Conservation (phyloP, 805 yeast species). For the Candida nanaspora region DNA sequence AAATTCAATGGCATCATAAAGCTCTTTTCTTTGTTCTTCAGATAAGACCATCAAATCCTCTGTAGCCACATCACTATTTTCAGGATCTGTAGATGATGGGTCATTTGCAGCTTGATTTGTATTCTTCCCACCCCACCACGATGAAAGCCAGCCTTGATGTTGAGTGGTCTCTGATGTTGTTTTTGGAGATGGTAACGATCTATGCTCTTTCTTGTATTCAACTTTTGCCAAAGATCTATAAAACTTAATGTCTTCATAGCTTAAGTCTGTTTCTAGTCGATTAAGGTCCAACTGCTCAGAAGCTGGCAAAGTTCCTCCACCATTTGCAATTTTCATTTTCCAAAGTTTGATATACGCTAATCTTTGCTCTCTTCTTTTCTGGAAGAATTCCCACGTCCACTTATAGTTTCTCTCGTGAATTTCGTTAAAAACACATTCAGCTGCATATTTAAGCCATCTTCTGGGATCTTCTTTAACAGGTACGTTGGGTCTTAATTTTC, state of each 20-base stretch:
- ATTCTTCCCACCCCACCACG: conserved; percentile 51
- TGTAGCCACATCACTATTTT: conserved; percentile 8
- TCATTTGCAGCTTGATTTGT: conserved; percentile 5
- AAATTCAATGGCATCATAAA: conserved; percentile 89
- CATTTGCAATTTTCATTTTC: conserved; percentile 36
- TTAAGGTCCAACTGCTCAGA: conserved; percentile 34
- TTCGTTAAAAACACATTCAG: conserved; percentile 65
- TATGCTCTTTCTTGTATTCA: conserved; percentile 49
- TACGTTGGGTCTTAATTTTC: conserved; percentile 57
- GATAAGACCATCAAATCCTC: conserved; percentile 47
- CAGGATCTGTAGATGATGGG: conserved; percentile 6
- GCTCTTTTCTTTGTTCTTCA: conserved; percentile 82
- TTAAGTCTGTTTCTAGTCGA: conserved; percentile 48
- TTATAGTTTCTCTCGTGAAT: conserved; percentile 72
- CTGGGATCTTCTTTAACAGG: conserved; percentile 55
- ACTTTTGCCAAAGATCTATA: conserved; percentile 75
- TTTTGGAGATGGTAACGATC: conserved; percentile 8
- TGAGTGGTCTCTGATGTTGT: conserved; percentile 9
- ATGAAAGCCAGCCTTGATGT: conserved; percentile 55
- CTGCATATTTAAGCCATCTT: conserved; percentile 81
- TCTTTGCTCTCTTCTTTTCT: conserved; percentile 65
- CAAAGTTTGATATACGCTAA: conserved; percentile 59
- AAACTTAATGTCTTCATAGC: conserved; percentile 76
- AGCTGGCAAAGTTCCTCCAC: conserved; percentile 11
- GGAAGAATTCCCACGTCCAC: conserved; percentile 87